Evolutionary conservation across 441 rosid species (phyloP).

Genomic region (Kokia cookei): DNA sequence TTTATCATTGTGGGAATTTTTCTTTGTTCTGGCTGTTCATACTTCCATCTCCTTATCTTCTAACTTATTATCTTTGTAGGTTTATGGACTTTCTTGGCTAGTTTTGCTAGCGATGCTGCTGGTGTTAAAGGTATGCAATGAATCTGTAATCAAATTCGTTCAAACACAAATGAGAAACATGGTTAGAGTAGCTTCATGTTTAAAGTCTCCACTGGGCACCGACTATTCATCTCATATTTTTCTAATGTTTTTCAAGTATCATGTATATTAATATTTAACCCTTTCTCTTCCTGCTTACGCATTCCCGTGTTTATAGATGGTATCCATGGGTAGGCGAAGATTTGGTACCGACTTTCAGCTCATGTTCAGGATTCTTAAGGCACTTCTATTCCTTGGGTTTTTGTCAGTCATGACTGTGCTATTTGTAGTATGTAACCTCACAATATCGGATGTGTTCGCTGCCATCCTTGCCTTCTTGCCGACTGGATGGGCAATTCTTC

Average conservation of each 20-base stretch:
- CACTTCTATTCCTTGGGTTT: slow-evolving; percentile 93
- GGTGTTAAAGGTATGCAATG: slow-evolving; percentile 65
- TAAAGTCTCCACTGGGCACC: not conserved
- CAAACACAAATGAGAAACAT: not conserved
- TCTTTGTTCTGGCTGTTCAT: not conserved
- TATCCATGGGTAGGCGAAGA: slow-evolving; percentile 78
- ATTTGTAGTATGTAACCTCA: slow-evolving; percentile 64
- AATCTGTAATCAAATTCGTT: not conserved
- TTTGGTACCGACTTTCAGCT: slow-evolving; percentile 83
- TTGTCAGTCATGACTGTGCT: slow-evolving; percentile 77
- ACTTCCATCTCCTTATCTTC: not conserved
- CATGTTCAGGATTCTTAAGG: slow-evolving; percentile 91
- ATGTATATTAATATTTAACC: not conserved
- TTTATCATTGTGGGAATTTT: not conserved
- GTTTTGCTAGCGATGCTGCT: slow-evolving; percentile 58
- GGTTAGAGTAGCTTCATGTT: not conserved
- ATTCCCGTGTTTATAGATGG: slow-evolving; percentile 48
- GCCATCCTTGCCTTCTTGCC: slow-evolving; percentile 80
- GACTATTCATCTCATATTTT: not conserved
- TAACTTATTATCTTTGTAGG: slow-evolving; percentile 34
- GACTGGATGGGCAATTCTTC: slow-evolving; percentile 88
- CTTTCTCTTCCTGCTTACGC: not conserved
- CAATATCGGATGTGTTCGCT: slow-evolving; percentile 69
- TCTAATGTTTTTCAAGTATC: not conserved
- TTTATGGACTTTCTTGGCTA: slow-evolving; percentile 86